Percentiles rank a stretch among this genome's conserved stretches.
phyloP scores from a whole-genome alignment of 1,139 yeast genomes.

The Saccharomyces hybrid region DNA sequence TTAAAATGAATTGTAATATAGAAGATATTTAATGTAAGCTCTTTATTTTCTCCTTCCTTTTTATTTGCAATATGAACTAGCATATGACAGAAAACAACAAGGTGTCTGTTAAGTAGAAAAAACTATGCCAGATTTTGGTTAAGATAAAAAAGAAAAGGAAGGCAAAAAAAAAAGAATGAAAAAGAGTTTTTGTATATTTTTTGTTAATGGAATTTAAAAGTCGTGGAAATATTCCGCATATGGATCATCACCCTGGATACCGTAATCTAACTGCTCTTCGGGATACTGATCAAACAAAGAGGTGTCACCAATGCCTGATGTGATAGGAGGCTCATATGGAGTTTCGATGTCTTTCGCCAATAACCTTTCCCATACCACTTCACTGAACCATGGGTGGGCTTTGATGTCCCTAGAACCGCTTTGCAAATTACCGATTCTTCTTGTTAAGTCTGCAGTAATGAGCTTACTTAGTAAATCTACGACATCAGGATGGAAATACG shows the following conservation, averaged over 20 bases:
- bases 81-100: not conserved
- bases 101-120: not conserved
- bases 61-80: not conserved
- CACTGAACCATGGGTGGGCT: slow-evolving; percentile 89
- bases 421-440: slow-evolving; percentile 84
- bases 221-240: slow-evolving; percentile 69
- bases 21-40: not conserved
- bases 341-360: slow-evolving; percentile 88
- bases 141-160: not conserved
- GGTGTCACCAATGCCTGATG: slow-evolving; percentile 93
- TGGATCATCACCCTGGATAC: slow-evolving; percentile 75
- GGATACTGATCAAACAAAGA: slow-evolving; percentile 92
- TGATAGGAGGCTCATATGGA: slow-evolving; percentile 96
- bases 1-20: not conserved
- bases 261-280: slow-evolving; percentile 88
- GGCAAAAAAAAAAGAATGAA: not conserved
- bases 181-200: not conserved
- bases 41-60: not conserved
- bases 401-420: slow-evolving; percentile 88
- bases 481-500: slow-evolving; percentile 83
- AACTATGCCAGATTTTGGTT: not conserved
- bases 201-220: slow-evolving; percentile 38
- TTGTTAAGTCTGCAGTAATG: slow-evolving; percentile 83
- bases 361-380: slow-evolving; percentile 92
- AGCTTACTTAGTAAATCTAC: slow-evolving; percentile 72